Percentiles rank a stretch among this genome's conserved stretches.
Conservation (phyloP, 768 basidiomycete genomes). For the Mycena amicta region DNA sequence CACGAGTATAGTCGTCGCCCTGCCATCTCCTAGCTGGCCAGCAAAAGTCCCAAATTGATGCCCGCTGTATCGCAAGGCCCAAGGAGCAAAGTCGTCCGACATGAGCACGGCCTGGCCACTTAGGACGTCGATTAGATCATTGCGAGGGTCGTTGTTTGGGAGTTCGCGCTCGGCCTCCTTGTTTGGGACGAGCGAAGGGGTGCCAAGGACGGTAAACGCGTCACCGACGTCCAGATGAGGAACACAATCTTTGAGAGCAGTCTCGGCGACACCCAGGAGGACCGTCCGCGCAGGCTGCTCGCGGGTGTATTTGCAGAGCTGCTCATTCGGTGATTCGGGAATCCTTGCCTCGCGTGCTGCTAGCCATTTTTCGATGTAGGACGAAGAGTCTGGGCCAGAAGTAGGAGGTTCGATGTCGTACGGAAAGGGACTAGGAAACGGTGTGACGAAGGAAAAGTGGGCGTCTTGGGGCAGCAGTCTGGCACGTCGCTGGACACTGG, state of each 20-base stretch:
- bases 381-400: constrained; percentile 41
- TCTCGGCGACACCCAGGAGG: constrained; percentile 74
- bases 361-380: constrained; percentile 80
- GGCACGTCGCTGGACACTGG: constrained; percentile 72
- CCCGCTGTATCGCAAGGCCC: constrained; percentile 90
- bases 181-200: constrained; percentile 47
- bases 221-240: constrained; percentile 90
- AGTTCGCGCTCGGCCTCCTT: constrained; percentile 7
- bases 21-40: constrained; percentile 93
- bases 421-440: constrained; percentile 83
- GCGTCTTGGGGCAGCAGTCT: constrained; percentile 56
- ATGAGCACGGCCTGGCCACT: constrained; percentile 77
- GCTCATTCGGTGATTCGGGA: constrained; percentile 25
- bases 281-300: constrained; percentile 47
- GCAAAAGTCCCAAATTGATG: constrained; percentile 78
- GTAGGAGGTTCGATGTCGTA: constrained; percentile 65
- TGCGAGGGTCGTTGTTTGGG: constrained; percentile 44
- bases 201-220: constrained; percentile 67
- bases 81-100: constrained; percentile 66
- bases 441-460: constrained; percentile 83
- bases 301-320: constrained; percentile 54
- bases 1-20: constrained; percentile 81
- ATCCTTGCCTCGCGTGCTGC: constrained; percentile 60
- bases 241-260: constrained; percentile 71
- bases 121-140: constrained; percentile 80